A percentile compares a stretch with the other conserved stretches of the same genome.
Conservation (phyloP, 179 eudicot genomes). For the Actinidia arguta region DNA sequence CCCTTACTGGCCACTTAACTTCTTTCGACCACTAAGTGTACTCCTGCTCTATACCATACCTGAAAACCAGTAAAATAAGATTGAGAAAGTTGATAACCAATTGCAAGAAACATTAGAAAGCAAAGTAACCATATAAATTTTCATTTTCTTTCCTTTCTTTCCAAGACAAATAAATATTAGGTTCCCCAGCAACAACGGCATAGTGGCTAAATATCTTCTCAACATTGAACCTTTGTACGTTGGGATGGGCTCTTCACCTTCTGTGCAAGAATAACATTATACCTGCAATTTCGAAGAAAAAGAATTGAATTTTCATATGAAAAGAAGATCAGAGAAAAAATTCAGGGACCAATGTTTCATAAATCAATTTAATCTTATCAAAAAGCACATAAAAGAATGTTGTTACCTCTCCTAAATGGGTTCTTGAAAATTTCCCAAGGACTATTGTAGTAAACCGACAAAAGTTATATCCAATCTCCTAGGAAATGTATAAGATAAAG, state of each 20-base stretch:
- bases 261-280: conserved; percentile 82
- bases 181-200: conserved; percentile 60
- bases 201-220: conserved; percentile 73
- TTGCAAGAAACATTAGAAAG: not conserved
- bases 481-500: no score
- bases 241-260: conserved; percentile 72
- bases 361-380: not conserved
- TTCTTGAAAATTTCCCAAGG: conserved; percentile 79
- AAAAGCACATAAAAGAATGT: conserved; percentile 57
- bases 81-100: not conserved
- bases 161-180: conserved; percentile 37
- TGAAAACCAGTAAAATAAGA: conserved; percentile 7
- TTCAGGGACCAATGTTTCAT: not conserved
- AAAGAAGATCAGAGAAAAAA: not conserved
- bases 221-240: conserved; percentile 69
- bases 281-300: conserved; percentile 39
- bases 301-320: not conserved
- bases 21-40: conserved; percentile 77
- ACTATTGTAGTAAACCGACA: conserved; percentile 35
- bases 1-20: conserved; percentile 76
- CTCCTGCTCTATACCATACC: conserved; percentile 88
- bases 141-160: not conserved
- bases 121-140: not conserved
- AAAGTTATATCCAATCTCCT: not conserved
- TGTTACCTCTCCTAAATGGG: conserved; percentile 79